Evolutionary conservation across 768 basidiomycete species (phyloP), one percentile per base, ranked within the genome.

Genomic region (Termitomyces sp.): DNA sequence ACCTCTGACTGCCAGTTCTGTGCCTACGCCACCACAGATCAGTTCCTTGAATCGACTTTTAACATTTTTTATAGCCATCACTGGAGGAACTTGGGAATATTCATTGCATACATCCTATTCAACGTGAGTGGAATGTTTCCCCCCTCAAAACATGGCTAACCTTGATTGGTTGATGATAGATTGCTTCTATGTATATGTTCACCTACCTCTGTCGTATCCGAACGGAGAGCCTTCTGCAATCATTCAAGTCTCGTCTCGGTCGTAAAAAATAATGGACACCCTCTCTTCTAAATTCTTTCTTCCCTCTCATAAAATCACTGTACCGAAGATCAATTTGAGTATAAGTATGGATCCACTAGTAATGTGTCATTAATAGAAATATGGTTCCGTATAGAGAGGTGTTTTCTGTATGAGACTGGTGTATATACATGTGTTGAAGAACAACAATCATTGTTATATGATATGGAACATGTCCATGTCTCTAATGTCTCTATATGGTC

Each of bases 11-110:
- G 88, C 67, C 61, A 73, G 18, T 87, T 82, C 66, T 88, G 88
- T 61, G 70, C 81, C 1, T 75, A 76, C 29, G 62, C 73, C 7
- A 78, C 73, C 2, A 85, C 85, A 4, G 78, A 87, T 62, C 65
- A 79, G 50, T 89, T 82, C 74, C 70, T 90, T 52, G 71, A 63
- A 3, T 59, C 62, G 9, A 72, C 64, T 60, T 88, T 91, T 71
- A 86, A 85, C 62, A 86, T 90, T 33, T 75, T 68, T 47, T 91
- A 86, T 46, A 70, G 71, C 28, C 64, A 72, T 49, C 74, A 76
- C 46, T 85, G 82, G 81, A 68, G 82, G 34, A 69, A 85, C 64
- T 74, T 79, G 54, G 81, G 82, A 0, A 65, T 86, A 33, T 65
- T 85, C 61, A 75, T 75, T 60, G 80, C 66, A 0, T 84, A 77